phyloP scores from a whole-genome alignment of 495 filamentous ascomycete species.

The Bacidia gigantensis region DNA sequence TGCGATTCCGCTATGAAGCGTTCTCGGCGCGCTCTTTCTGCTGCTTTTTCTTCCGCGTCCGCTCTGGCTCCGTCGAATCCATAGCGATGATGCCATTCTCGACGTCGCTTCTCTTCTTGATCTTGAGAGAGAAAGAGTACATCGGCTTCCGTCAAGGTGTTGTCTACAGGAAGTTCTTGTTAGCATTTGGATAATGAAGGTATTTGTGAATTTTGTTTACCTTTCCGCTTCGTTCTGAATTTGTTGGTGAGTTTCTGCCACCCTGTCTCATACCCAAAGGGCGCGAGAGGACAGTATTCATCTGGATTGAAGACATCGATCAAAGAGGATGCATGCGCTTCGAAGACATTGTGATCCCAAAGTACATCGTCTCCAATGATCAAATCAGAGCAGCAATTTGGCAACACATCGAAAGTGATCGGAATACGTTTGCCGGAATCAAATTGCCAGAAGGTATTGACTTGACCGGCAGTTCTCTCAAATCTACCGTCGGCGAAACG shows the following conservation, averaged over 20 bases:
- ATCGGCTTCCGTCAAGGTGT: not conserved
- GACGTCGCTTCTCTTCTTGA: not conserved
- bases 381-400: slow-evolving; percentile 10
- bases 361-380: slow-evolving; percentile 11
- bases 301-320: not conserved
- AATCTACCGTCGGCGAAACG: slow-evolving; percentile 11
- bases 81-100: not conserved
- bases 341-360: not conserved
- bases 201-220: too few relatives aligned
- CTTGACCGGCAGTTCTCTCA: slow-evolving; percentile 5
- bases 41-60: not conserved
- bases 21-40: not conserved
- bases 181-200: too few relatives aligned
- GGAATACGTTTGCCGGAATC: slow-evolving; percentile 1
- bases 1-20: not conserved
- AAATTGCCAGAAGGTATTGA: slow-evolving; percentile 10
- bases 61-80: not conserved
- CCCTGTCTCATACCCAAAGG: not conserved
- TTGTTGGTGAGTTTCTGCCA: not conserved
- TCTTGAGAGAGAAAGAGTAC: not conserved
- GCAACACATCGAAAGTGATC: slow-evolving; percentile 11
- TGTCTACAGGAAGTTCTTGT: too few relatives aligned
- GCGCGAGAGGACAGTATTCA: not conserved
- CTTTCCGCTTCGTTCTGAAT: too few relatives aligned
- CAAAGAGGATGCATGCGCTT: not conserved